phyloP scores from a whole-genome alignment of 2,329 filamentous ascomycete genomes.

The Mycosphaerelloides madeirae region DNA sequence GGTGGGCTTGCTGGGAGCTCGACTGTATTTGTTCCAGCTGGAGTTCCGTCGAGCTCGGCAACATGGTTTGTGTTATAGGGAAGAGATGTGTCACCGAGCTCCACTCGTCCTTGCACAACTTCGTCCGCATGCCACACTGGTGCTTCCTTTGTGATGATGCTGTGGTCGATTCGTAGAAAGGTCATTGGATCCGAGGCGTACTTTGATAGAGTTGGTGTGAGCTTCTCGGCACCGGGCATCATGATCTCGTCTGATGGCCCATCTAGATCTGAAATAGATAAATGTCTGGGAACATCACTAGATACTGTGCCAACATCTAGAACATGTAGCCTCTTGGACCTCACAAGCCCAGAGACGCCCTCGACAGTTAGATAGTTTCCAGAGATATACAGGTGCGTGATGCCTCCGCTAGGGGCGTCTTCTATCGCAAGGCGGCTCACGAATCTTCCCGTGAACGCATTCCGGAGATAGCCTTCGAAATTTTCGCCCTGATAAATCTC shows the following conservation, averaged over 20 bases:
- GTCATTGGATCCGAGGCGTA: conserved; percentile 46
- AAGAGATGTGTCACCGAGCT: conserved; percentile 25
- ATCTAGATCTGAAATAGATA: conserved; percentile 20
- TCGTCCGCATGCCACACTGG: conserved; percentile 19
- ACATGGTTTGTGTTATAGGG: conserved; percentile 18
- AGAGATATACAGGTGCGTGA: conserved; percentile 58
- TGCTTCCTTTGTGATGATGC: conserved; percentile 47
- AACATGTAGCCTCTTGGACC: conserved; percentile 49
- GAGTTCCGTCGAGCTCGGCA: conserved; percentile 30
- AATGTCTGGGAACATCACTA: conserved; percentile 15
- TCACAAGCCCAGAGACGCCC: conserved; percentile 50
- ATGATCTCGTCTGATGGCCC: conserved; percentile 18
- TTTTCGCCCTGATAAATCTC: conserved; percentile 42
- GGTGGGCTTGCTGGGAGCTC: conserved; percentile 24
- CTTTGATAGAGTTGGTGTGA: conserved; percentile 48
- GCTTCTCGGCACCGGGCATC: conserved; percentile 50
- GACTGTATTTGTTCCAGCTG: conserved; percentile 16
- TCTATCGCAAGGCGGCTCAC: conserved; percentile 53
- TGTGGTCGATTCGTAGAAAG: conserved; percentile 54
- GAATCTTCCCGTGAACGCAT: conserved; percentile 46
- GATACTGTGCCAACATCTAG: conserved; percentile 51
- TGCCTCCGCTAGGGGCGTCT: conserved; percentile 49
- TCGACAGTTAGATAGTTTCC: conserved; percentile 54
- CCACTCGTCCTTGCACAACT: conserved; percentile 24
- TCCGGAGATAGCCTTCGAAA: conserved; percentile 50